Conservation (phyloP, 73 alveolate species). For the Paramecium sonneborni region DNA sequence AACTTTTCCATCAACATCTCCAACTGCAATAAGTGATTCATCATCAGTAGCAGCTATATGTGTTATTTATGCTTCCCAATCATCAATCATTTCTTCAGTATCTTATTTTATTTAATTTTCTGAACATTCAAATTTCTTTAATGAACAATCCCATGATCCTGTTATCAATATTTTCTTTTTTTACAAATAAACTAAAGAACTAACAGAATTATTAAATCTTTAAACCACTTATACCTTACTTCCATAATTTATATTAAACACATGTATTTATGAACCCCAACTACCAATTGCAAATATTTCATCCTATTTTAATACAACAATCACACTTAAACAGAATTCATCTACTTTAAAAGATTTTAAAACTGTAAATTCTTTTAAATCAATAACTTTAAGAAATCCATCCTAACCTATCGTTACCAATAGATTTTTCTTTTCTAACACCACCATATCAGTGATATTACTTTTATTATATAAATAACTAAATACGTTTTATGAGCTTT, state of each 20-base stretch:
- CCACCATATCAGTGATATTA: slow-evolving; percentile 48
- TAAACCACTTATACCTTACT: slow-evolving; percentile 54
- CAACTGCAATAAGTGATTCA: slow-evolving; percentile 61
- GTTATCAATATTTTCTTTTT: slow-evolving; percentile 53
- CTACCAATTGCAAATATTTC: slow-evolving; percentile 72
- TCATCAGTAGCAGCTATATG: slow-evolving; percentile 53
- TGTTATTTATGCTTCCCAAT: slow-evolving; percentile 62
- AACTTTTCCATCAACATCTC: slow-evolving; percentile 69
- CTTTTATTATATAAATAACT: not conserved
- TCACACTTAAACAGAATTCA: slow-evolving; percentile 67
- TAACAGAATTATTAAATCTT: slow-evolving; percentile 69
- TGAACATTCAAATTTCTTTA: slow-evolving; percentile 64
- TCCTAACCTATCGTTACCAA: slow-evolving; percentile 69
- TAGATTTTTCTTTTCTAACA: slow-evolving; percentile 39
- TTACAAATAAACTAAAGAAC: slow-evolving; percentile 40
- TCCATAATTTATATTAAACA: slow-evolving; percentile 68
- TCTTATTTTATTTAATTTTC: slow-evolving; percentile 56
- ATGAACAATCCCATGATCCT: slow-evolving; percentile 75
- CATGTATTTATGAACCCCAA: slow-evolving; percentile 68
- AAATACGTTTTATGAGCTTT: slow-evolving; percentile 52
- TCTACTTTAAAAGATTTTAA: slow-evolving; percentile 65
- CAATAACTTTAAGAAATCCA: slow-evolving; percentile 69
- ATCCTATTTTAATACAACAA: slow-evolving; percentile 64
- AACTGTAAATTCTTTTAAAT: slow-evolving; percentile 43
- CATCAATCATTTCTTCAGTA: slow-evolving; percentile 63